Conservation (phyloP, 371 early-diverging fungal genomes). For the Syncephalis plumigaleata region DNA sequence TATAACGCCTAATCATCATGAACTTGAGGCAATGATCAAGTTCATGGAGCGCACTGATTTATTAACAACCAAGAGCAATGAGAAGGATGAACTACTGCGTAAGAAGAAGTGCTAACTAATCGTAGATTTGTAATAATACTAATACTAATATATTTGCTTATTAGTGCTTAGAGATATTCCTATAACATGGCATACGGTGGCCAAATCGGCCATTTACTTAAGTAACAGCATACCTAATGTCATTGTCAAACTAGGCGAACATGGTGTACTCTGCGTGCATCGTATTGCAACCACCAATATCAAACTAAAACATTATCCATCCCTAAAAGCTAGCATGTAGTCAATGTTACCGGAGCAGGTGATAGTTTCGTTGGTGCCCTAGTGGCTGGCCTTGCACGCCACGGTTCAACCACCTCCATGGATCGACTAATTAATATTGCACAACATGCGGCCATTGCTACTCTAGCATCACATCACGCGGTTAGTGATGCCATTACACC, state of each 20-base stretch:
- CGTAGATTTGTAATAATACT: too few species aligned
- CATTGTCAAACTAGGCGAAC: conserved; percentile 34
- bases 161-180: too few species aligned
- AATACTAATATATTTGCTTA: too few species aligned
- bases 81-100: too few species aligned
- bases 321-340: conserved; percentile 14
- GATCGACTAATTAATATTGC: conserved; percentile 19
- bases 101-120: too few species aligned
- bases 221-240: conserved; percentile 15
- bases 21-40: conserved; percentile 35
- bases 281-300: conserved; percentile 9
- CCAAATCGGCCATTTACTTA: not conserved
- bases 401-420: conserved; percentile 8
- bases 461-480: conserved; percentile 24
- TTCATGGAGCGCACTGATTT: conserved; percentile 2
- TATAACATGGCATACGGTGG: too few species aligned
- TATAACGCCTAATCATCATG: conserved; percentile 45
- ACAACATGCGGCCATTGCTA: conserved; percentile 25
- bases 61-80: too few species aligned
- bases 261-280: conserved; percentile 24
- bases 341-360: conserved; percentile 55
- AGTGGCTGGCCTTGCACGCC: conserved; percentile 12
- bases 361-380: conserved; percentile 26
- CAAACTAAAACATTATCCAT: conserved; percentile 11
- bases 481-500: conserved; percentile 18